These are phyloP conservation scores for Fusarium sp. DNA, from an alignment of 2,329 filamentous ascomycete genomes.

Conservation along the genomic window DNA sequence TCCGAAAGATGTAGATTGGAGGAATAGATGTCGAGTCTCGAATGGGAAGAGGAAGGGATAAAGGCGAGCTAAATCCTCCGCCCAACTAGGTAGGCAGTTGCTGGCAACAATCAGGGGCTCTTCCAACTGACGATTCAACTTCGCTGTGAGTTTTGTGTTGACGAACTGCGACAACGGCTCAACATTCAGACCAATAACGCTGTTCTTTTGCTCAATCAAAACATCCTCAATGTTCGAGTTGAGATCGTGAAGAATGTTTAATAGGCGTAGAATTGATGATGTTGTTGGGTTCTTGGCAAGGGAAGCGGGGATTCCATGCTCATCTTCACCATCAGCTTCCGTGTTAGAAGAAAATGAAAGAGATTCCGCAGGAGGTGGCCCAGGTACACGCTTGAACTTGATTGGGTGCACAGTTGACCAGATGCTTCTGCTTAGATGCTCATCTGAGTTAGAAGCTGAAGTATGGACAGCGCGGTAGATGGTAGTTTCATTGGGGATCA, in stretches of 20 bases:
- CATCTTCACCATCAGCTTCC: conserved; percentile 62
- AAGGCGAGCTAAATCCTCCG: conserved; percentile 89
- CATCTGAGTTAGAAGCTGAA: conserved; percentile 60
- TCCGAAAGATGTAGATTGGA: conserved; percentile 97
- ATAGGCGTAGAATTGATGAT: conserved; percentile 83
- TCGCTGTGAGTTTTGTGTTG: conserved; percentile 97
- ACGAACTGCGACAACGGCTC: conserved; percentile 95
- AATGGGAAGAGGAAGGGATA: conserved; percentile 99
- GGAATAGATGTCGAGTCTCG: conserved; percentile 93
- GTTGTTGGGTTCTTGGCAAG: conserved; percentile 85
- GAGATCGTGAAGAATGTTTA: conserved; percentile 90
- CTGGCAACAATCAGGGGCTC: conserved; percentile 97
- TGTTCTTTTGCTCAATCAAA: conserved; percentile 76
- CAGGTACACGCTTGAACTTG: conserved; percentile 87
- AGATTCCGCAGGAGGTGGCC: conserved; percentile 80
- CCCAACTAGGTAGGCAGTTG: conserved; percentile 95
- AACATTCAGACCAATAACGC: conserved; percentile 73
- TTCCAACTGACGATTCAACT: conserved; percentile 95
- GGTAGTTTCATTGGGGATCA: conserved; percentile 89
- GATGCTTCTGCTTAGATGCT: conserved; percentile 77
- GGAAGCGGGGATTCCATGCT: conserved; percentile 76
- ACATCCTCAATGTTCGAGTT: conserved; percentile 96
- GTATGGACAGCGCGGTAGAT: conserved; percentile 94
- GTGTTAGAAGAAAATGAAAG: conserved; percentile 63
- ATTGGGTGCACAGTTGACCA: conserved; percentile 93